Conservation (phyloP, 805 yeast species). For the Ogataea ganodermae region DNA sequence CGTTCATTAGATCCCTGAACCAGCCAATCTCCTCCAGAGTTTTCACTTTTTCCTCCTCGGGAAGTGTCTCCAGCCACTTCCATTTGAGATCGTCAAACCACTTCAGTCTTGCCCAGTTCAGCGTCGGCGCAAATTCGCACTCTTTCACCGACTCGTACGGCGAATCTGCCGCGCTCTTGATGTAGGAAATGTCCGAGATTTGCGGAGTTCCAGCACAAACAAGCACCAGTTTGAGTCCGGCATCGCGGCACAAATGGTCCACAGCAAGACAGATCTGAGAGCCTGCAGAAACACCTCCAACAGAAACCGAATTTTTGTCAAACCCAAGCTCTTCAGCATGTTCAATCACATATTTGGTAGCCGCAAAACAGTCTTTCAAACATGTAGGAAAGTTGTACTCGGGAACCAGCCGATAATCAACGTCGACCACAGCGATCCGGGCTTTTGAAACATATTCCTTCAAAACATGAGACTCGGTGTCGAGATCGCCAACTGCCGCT, state of each 20-base stretch:
- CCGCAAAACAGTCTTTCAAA: slow-evolving; percentile 33
- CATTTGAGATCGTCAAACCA: slow-evolving; percentile 36
- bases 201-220: slow-evolving; percentile 37
- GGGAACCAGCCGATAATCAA: slow-evolving; percentile 35
- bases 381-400: slow-evolving; percentile 33
- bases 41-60: slow-evolving; percentile 18
- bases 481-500: slow-evolving; percentile 35
- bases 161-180: slow-evolving; percentile 29
- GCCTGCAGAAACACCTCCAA: slow-evolving; percentile 31
- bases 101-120: slow-evolving; percentile 35
- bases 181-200: slow-evolving; percentile 33
- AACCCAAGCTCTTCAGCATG: slow-evolving; percentile 26
- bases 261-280: slow-evolving; percentile 33
- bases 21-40: slow-evolving; percentile 33
- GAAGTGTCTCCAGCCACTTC: slow-evolving; percentile 23
- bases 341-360: slow-evolving; percentile 29
- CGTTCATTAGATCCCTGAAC: slow-evolving; percentile 32
- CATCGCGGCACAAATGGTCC: slow-evolving; percentile 33
- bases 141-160: slow-evolving; percentile 31
- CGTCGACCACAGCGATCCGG: slow-evolving; percentile 34
- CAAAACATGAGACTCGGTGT: slow-evolving; percentile 33
- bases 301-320: slow-evolving; percentile 27
- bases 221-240: slow-evolving; percentile 25
- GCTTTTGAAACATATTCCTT: slow-evolving; percentile 31
- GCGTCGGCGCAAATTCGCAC: slow-evolving; percentile 36